Conservation (phyloP, 2,329 filamentous ascomycete species). For the Knoxdaviesia capensis region DNA sequence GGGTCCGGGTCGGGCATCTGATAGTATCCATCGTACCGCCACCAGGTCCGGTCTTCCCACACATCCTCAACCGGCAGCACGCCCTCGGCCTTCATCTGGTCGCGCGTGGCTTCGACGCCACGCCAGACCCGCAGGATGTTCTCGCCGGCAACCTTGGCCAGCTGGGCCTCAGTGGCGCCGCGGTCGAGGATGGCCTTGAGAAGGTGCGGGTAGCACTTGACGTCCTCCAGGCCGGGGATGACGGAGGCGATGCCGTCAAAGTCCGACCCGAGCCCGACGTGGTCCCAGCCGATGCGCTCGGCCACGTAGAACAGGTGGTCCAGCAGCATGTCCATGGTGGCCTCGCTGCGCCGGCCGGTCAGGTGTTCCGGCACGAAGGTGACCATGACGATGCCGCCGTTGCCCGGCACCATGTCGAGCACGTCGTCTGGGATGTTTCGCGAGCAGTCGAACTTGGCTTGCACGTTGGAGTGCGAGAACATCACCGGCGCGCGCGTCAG, state of each 20-base stretch:
- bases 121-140: slow-evolving; percentile 17
- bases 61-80: slow-evolving; percentile 14
- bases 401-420: slow-evolving; percentile 13
- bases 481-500: slow-evolving; percentile 11
- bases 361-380: slow-evolving; percentile 10
- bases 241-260: slow-evolving; percentile 14
- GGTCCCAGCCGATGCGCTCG: slow-evolving; percentile 13
- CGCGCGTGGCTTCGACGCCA: slow-evolving; percentile 7
- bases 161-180: slow-evolving; percentile 13
- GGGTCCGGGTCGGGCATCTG: slow-evolving; percentile 14
- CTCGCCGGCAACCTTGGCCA: slow-evolving; percentile 14
- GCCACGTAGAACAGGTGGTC: slow-evolving; percentile 13
- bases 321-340: slow-evolving; percentile 12
- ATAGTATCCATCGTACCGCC: slow-evolving; percentile 9
- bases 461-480: slow-evolving; percentile 13
- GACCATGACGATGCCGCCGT: slow-evolving; percentile 19
- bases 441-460: slow-evolving; percentile 7
- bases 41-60: slow-evolving; percentile 14
- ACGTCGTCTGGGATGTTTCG: slow-evolving; percentile 21
- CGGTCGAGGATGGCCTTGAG: slow-evolving; percentile 15
- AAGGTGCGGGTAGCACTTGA: slow-evolving; percentile 11
- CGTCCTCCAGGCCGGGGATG: slow-evolving; percentile 10
- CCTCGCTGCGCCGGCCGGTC: not conserved
- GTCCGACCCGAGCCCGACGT: slow-evolving; percentile 17
- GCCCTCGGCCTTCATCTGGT: slow-evolving; percentile 12